Evolutionary conservation across 176 grass and related monocot species (phyloP), one percentile per base, ranked within the genome.

Genomic region (Carex myosuroides): DNA sequence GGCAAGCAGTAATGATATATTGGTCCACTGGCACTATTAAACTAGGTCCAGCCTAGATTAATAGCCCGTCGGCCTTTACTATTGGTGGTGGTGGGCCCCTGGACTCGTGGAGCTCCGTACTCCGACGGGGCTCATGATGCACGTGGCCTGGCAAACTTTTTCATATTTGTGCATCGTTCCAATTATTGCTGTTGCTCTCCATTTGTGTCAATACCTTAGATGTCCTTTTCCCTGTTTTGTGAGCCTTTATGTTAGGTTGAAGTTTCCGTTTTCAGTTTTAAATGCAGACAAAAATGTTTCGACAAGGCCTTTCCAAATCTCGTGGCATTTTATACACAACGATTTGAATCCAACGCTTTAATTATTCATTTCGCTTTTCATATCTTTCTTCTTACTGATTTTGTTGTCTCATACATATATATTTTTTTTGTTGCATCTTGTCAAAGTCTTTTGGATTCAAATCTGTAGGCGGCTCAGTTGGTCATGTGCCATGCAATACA

Each of bases 131-230:
- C 2, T 57, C 79, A 11, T 64, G 58, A 81, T 44, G 11, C 79
- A 81, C 82, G 82, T 71, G 81, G 81, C 62, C 20, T 11, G 70
- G 20, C 37, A 13, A 24, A n/a, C 18, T 71, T 70, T 41, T 69
- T 77, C 37, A 9, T 55, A 18, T 18, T 75, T 75, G 5, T 53
- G 18, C 14, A 14, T 10, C 52, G 50, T 57, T 17, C 26, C 50
- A 78, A 78, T 57, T 78, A 78, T 78, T 78, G 52, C 0, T 13
- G 12, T 33, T 53, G 73, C 73, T 78, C 73, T 78, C 73, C 52
- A 78, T 17, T 78, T 3, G 0, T 0, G 7, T 56, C 21, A 3
- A 33, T 14, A 10, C 73, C 2, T n/a, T 10, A 57, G 1, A 56
- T 57, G 73, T 57, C 52, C 6, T 18, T 78, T 57, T 78, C 14